Percentiles rank a stretch among this genome's conserved stretches.
Conservation (phyloP, 2,329 filamentous ascomycete species). For the Hypomyces rosellus region DNA sequence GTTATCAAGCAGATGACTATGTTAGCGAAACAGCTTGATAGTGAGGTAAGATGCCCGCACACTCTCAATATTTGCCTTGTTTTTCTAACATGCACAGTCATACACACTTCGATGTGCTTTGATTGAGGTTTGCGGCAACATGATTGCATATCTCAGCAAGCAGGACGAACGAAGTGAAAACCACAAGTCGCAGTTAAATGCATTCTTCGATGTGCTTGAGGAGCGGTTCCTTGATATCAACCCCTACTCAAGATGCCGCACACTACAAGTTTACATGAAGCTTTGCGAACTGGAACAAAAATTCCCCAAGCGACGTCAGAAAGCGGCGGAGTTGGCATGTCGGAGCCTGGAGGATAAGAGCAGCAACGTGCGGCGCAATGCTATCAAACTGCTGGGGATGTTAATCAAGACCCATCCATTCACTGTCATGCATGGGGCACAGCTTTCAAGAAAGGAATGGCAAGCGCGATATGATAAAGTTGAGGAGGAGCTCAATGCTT, state of each 20-base stretch:
- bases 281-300: slow-evolving; percentile 94
- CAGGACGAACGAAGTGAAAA: slow-evolving; percentile 89
- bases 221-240: slow-evolving; percentile 95
- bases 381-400: slow-evolving; percentile 83
- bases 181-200: slow-evolving; percentile 89
- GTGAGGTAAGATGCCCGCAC: slow-evolving; percentile 56
- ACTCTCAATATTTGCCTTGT: not conserved
- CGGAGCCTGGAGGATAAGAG: slow-evolving; percentile 95
- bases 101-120: slow-evolving; percentile 90
- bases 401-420: slow-evolving; percentile 94
- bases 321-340: slow-evolving; percentile 77
- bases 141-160: slow-evolving; percentile 84
- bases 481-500: slow-evolving; percentile 70
- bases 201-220: slow-evolving; percentile 94
- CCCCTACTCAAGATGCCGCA: slow-evolving; percentile 86
- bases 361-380: slow-evolving; percentile 91
- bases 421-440: slow-evolving; percentile 81
- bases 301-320: slow-evolving; percentile 85
- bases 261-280: slow-evolving; percentile 88
- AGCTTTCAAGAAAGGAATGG: slow-evolving; percentile 83
- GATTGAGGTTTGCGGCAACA: slow-evolving; percentile 94
- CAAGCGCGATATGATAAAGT: slow-evolving; percentile 72
- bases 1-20: slow-evolving; percentile 98
- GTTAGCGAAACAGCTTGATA: slow-evolving; percentile 89
- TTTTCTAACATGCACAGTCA: slow-evolving; percentile 43